phyloP scores from a whole-genome alignment of 2,329 filamentous ascomycete genomes.

The Curvularia sp. region DNA sequence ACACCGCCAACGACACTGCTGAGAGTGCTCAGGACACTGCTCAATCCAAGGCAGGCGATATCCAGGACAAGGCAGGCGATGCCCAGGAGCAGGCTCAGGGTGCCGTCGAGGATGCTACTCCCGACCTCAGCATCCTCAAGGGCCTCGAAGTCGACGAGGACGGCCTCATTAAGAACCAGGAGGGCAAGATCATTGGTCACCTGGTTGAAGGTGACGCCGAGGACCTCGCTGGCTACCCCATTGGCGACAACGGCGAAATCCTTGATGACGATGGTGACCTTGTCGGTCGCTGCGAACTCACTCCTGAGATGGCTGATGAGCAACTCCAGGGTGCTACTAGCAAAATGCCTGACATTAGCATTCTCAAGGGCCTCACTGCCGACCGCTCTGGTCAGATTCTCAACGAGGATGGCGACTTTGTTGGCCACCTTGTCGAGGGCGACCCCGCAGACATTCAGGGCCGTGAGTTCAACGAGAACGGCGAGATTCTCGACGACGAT shows the following conservation, averaged over 20 bases:
- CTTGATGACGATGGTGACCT: slow-evolving; percentile 63
- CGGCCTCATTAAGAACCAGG: slow-evolving; percentile 60
- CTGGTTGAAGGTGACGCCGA: slow-evolving; percentile 61
- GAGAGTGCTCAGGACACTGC: slow-evolving; percentile 39
- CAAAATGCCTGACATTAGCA: slow-evolving; percentile 54
- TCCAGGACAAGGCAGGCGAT: slow-evolving; percentile 42
- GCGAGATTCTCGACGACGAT: slow-evolving; percentile 62
- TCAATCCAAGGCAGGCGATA: slow-evolving; percentile 42
- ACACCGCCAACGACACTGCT: slow-evolving; percentile 41
- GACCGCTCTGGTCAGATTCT: slow-evolving; percentile 57
- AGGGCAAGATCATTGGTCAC: slow-evolving; percentile 58
- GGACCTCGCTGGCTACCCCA: slow-evolving; percentile 59
- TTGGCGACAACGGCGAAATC: slow-evolving; percentile 63
- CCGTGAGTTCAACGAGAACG: slow-evolving; percentile 59
- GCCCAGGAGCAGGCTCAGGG: slow-evolving; percentile 38
- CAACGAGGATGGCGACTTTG: slow-evolving; percentile 59
- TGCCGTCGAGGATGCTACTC: slow-evolving; percentile 47
- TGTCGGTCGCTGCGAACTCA: slow-evolving; percentile 60
- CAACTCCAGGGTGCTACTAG: slow-evolving; percentile 49
- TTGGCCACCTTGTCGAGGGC: slow-evolving; percentile 57
- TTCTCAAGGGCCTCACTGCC: slow-evolving; percentile 57
- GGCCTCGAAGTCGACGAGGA: slow-evolving; percentile 62
- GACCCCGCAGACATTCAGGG: slow-evolving; percentile 58
- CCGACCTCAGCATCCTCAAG: slow-evolving; percentile 57
- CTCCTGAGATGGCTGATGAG: slow-evolving; percentile 54